phyloP scores from a whole-genome alignment of 140 eudicot species.

The Anethum foeniculum region DNA sequence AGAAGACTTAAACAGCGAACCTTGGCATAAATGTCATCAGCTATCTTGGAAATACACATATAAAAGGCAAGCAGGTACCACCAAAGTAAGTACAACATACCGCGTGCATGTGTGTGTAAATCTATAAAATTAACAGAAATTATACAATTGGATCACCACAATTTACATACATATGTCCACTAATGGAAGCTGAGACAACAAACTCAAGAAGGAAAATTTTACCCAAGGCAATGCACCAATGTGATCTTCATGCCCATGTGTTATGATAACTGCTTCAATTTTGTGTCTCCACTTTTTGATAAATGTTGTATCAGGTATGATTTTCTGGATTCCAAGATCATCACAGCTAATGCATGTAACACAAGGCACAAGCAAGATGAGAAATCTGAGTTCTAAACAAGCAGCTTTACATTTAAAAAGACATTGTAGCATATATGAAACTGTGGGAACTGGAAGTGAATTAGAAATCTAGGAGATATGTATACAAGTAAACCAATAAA shows the following conservation, averaged over 20 bases:
- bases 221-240: conserved; percentile 99
- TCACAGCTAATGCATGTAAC: conserved; percentile 40
- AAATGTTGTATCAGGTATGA: conserved; percentile 90
- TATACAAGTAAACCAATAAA: background rate
- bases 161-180: background rate
- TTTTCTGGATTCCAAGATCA: conserved; percentile 95
- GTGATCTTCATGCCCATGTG: conserved; percentile 99
- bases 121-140: background rate
- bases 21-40: background rate
- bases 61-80: background rate
- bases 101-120: background rate
- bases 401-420: background rate
- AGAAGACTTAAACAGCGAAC: background rate
- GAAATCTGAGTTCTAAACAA: background rate
- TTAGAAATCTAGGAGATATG: background rate
- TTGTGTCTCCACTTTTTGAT: conserved; percentile 94
- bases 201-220: conserved; percentile 38
- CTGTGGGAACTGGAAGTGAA: background rate
- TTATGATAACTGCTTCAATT: conserved; percentile 97
- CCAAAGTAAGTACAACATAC: background rate
- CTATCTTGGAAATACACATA: background rate
- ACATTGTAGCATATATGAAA: conserved; percentile 2
- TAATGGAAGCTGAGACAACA: background rate
- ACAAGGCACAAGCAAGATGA: background rate
- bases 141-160: background rate